phyloP scores from a whole-genome alignment of 163 green algal genomes.

The Scenedesmus sp. region DNA sequence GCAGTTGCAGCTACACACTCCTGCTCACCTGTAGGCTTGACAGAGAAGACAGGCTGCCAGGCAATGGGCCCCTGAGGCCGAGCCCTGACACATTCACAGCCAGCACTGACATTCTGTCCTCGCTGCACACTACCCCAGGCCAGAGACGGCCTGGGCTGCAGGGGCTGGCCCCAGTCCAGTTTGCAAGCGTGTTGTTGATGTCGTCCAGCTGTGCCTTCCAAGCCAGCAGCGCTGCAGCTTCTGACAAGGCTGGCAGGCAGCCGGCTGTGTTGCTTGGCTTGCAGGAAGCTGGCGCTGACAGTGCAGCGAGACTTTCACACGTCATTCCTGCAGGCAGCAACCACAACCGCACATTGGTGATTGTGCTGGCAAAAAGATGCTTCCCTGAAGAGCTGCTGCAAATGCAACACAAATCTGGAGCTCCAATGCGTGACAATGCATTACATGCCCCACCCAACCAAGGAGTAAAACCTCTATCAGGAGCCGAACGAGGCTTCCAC shows the following conservation, averaged over 20 bases:
- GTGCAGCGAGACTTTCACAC: not conserved
- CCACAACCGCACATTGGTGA: not conserved
- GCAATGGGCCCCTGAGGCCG: not conserved
- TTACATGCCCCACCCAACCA: too few relatives aligned
- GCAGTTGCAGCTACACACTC: too few relatives aligned
- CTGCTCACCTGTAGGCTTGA: constrained; percentile 13
- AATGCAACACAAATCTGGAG: too few relatives aligned
- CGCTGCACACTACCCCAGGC: not conserved
- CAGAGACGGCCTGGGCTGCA: not conserved
- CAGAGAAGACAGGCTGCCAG: not conserved
- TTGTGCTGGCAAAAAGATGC: too few relatives aligned
- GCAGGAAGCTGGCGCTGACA: not conserved
- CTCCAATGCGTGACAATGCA: too few relatives aligned
- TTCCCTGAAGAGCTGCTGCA: too few relatives aligned
- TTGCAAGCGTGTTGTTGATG: not conserved
- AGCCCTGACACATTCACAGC: constrained; percentile 32
- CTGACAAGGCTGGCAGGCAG: not conserved
- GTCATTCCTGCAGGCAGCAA: not conserved
- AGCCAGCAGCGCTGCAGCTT: not conserved
- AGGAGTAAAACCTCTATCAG: too few relatives aligned
- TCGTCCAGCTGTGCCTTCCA: constrained; percentile 16
- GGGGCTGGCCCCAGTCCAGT: not conserved
- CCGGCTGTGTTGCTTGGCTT: not conserved
- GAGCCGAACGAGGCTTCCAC: too few relatives aligned
- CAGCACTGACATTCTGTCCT: not conserved